Percentiles rank a stretch among this genome's conserved stretches.
phyloP scores from a whole-genome alignment of 1,284 basidiomycete species.

The Fomitopsis schrenkii region DNA sequence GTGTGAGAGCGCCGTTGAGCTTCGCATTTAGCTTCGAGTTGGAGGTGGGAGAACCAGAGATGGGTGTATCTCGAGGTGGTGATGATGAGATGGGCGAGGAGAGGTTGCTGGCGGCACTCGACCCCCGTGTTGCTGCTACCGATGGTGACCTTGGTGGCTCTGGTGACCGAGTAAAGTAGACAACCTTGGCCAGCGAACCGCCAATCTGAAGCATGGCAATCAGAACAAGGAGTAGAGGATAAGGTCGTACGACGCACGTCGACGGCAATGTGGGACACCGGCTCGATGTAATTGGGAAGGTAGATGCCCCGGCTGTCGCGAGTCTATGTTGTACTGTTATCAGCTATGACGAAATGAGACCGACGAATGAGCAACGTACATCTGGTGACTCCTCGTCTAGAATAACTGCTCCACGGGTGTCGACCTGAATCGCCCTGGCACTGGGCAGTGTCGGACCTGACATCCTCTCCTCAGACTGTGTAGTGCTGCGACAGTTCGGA shows the following conservation, averaged over 20 bases:
- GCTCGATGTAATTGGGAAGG: conserved; percentile 93
- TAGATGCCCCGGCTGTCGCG: conserved; percentile 93
- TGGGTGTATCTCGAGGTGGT: conserved; percentile 19
- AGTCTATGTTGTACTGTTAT: conserved; percentile 49
- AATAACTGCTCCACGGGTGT: conserved; percentile 86
- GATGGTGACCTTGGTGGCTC: conserved; percentile 73
- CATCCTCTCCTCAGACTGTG: conserved; percentile 14
- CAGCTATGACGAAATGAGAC: conserved; percentile 9
- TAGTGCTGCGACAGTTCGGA: neutral
- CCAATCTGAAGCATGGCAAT: conserved; percentile 64
- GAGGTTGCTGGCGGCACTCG: conserved; percentile 34
- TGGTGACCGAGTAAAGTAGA: conserved; percentile 94
- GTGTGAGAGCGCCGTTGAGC: conserved; percentile 77
- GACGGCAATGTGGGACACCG: conserved; percentile 93
- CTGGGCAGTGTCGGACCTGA: conserved; percentile 56
- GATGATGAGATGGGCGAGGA: conserved; percentile 29
- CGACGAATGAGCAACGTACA: conserved; percentile 41
- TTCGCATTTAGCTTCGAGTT: conserved; percentile 18
- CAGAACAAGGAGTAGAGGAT: neutral
- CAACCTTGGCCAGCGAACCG: conserved; percentile 96
- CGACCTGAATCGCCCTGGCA: conserved; percentile 77
- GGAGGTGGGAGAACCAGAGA: conserved; percentile 7
- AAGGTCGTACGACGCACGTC: conserved; percentile 52
- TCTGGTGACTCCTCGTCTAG: conserved; percentile 90
- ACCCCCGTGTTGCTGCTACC: conserved; percentile 53